Conservation (phyloP, 768 basidiomycete species). For the Leucocoprinus birnbaumii region DNA sequence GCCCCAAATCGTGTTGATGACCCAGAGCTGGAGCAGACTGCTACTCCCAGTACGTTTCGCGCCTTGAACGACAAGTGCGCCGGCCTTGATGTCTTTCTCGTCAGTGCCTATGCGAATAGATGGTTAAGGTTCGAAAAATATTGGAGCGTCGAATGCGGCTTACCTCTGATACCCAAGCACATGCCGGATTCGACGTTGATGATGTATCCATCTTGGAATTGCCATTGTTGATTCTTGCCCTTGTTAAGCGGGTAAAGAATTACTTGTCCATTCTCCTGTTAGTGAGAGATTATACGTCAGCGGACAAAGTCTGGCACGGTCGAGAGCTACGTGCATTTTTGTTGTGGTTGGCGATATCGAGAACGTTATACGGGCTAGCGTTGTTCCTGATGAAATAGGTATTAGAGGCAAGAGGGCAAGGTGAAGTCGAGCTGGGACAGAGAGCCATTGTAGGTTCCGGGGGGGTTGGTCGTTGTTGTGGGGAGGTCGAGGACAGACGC, state of each 20-base stretch:
- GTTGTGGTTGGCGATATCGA: background rate
- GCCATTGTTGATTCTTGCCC: background rate
- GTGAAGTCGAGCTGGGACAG: no score
- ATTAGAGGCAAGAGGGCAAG: background rate
- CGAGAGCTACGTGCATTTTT: background rate
- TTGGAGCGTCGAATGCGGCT: background rate
- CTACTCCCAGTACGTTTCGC: background rate
- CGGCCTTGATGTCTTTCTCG: background rate
- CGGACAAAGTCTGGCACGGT: background rate
- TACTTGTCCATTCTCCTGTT: background rate
- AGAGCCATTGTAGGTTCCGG: no score
- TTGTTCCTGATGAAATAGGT: background rate
- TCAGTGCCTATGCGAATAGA: background rate
- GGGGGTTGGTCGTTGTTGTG: no score
- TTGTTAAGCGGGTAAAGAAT: background rate
- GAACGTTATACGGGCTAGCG: background rate
- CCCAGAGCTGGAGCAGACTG: background rate
- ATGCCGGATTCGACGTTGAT: background rate
- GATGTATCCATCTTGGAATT: background rate
- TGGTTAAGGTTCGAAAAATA: background rate
- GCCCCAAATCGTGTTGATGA: background rate
- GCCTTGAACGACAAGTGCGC: background rate
- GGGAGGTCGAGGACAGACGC: no score
- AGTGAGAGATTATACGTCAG: background rate
- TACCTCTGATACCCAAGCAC: background rate